A percentile compares a stretch with the other conserved stretches of the same genome.
Evolutionary conservation across 352 stramenopile species (phyloP).

Genomic region (Pythium utonaiense): DNA sequence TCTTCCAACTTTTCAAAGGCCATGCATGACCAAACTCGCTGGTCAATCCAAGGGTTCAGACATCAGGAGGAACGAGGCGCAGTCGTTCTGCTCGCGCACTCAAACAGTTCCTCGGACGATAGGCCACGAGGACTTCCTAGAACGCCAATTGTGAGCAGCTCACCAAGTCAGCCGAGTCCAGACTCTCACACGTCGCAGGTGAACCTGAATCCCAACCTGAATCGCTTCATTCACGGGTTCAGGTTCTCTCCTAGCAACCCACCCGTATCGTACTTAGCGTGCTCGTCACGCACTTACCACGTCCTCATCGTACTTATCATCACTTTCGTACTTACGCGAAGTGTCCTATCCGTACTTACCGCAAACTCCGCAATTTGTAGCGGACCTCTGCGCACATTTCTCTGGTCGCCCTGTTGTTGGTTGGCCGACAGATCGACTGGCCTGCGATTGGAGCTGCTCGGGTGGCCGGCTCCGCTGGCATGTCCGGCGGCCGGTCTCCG

Average conservation of each 20-base stretch:
- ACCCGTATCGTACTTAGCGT: background rate
- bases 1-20: too few species aligned
- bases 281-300: background rate
- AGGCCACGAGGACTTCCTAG: too few species aligned
- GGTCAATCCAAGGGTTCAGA: too few species aligned
- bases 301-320: background rate
- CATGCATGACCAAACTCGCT: too few species aligned
- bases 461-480: background rate
- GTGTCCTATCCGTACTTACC: background rate
- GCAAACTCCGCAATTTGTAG: background rate
- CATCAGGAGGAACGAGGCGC: too few species aligned
- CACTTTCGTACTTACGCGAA: background rate
- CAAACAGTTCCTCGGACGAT: too few species aligned
- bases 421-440: slow-evolving; percentile 8
- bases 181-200: too few species aligned
- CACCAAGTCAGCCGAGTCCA: too few species aligned
- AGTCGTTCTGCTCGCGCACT: too few species aligned
- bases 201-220: too few species aligned
- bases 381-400: background rate
- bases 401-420: background rate
- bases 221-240: background rate
- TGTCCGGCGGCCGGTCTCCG: too few species aligned
- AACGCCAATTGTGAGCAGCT: too few species aligned
- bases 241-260: background rate
- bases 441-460: background rate